Percentiles rank a stretch among this genome's conserved stretches.
These are phyloP conservation scores for Phalaenopsis equestris DNA, from an alignment of 106 monocot genomes.

Conservation along the genomic window DNA sequence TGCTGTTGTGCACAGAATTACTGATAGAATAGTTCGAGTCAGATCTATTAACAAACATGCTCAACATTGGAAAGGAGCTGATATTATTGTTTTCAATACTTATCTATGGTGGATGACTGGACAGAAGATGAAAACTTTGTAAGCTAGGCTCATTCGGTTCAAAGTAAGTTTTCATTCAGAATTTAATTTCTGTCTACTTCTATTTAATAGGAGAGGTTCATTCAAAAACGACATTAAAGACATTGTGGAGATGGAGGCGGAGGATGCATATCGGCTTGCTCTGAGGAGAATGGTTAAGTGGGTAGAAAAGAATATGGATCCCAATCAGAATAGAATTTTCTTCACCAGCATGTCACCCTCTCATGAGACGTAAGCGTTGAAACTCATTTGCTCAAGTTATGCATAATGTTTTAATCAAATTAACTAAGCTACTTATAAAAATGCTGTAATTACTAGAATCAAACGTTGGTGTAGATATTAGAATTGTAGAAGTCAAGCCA, in stretches of 20 bases:
- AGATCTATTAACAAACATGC: constrained; percentile 68
- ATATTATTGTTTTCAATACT: constrained; percentile 77
- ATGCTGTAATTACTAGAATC: not conserved
- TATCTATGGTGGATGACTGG: constrained; percentile 99
- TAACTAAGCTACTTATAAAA: not conserved
- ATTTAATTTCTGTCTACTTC: not conserved
- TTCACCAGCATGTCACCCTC: constrained; percentile 91
- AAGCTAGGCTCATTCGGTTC: not conserved
- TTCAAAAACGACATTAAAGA: constrained; percentile 55
- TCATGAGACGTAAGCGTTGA: constrained; percentile 38
- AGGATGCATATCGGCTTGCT: constrained; percentile 63
- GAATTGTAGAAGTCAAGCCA: not conserved
- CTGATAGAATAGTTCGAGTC: constrained; percentile 54
- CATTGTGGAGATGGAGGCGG: constrained; percentile 48
- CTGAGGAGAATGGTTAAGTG: constrained; percentile 63
- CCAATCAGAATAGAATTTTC: constrained; percentile 45
- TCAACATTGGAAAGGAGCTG: constrained; percentile 63
- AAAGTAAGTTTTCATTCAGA: not conserved
- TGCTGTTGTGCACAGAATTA: constrained; percentile 62
- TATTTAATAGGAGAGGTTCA: constrained; percentile 49
- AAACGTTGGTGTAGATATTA: not conserved
- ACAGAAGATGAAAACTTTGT: constrained; percentile 72
- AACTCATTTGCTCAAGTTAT: not conserved
- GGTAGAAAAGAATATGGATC: constrained; percentile 75
- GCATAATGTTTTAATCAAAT: not conserved